A percentile compares a stretch with the other conserved stretches of the same genome.
Conservation (phyloP, 2,329 filamentous ascomycete genomes). For the Pseudodiploospora longispora region DNA sequence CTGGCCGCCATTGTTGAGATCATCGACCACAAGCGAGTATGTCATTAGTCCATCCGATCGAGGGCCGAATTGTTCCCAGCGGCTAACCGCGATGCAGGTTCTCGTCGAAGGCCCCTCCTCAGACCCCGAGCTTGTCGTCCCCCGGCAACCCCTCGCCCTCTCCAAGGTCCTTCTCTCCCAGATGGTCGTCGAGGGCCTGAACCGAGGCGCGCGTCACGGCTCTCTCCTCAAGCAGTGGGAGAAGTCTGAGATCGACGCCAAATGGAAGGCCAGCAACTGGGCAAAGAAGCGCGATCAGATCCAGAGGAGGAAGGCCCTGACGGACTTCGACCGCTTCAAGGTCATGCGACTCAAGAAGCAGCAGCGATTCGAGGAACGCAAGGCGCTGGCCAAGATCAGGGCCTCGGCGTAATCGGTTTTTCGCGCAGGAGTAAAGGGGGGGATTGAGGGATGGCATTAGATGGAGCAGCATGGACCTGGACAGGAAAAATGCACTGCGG, state of each 20-base stretch:
- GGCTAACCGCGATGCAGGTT: slow-evolving; percentile 52
- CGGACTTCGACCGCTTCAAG: slow-evolving; percentile 99
- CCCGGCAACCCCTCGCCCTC: slow-evolving; percentile 80
- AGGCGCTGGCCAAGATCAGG: slow-evolving; percentile 90
- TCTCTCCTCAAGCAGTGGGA: slow-evolving; percentile 85
- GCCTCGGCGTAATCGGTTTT: slow-evolving; percentile 57
- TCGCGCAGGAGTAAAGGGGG: slow-evolving; percentile 20
- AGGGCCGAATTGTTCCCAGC: slow-evolving; percentile 8
- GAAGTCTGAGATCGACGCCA: slow-evolving; percentile 81
- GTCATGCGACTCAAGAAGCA: slow-evolving; percentile 99
- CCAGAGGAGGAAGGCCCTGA: slow-evolving; percentile 81
- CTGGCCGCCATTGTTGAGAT: slow-evolving; percentile 97
- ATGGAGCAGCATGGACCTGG: slow-evolving; percentile 28
- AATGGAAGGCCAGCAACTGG: slow-evolving; percentile 88
- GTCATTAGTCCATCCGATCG: slow-evolving; percentile 33
- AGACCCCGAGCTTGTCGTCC: slow-evolving; percentile 69
- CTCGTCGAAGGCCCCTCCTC: slow-evolving; percentile 91
- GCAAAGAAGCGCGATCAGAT: slow-evolving; percentile 86
- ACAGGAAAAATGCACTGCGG: slow-evolving; percentile 26
- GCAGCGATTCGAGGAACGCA: slow-evolving; percentile 96
- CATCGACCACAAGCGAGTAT: slow-evolving; percentile 99
- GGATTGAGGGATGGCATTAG: slow-evolving; percentile 28
- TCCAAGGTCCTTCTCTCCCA: slow-evolving; percentile 80
- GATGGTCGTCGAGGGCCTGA: slow-evolving; percentile 78
- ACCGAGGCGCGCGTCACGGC: slow-evolving; percentile 75